Evolutionary conservation across 106 monocot species (phyloP).

Genomic region (Allium fistulosum): DNA sequence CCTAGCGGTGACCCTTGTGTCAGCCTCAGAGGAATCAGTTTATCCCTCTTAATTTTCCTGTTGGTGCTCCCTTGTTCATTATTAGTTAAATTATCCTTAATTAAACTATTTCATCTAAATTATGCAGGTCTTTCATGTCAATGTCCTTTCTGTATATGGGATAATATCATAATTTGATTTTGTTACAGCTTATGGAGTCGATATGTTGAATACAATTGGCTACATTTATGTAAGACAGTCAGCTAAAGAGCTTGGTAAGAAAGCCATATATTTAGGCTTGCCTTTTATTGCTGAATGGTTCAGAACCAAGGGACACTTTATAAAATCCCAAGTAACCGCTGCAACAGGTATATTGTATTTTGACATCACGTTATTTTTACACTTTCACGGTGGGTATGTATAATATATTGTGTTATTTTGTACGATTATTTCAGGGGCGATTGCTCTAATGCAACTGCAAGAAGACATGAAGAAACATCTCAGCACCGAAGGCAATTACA

Average conservation of each 20-base stretch:
- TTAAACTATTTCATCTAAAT: too few relatives aligned
- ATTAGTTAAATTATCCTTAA: too few relatives aligned
- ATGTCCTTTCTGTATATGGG: too few relatives aligned
- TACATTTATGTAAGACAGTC: conserved; percentile 87
- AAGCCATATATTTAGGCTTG: conserved; percentile 74
- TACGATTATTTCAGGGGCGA: conserved; percentile 50
- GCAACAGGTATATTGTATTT: conserved; percentile 47
- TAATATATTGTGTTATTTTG: neutral
- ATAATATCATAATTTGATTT: neutral
- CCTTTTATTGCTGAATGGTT: conserved; percentile 95
- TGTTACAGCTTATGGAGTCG: conserved; percentile 17
- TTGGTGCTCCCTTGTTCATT: too few relatives aligned
- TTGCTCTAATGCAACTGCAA: conserved; percentile 92
- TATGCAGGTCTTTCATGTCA: too few relatives aligned
- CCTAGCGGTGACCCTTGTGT: too few relatives aligned
- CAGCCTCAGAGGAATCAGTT: too few relatives aligned
- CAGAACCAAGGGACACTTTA: conserved; percentile 89
- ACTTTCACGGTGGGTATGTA: too few relatives aligned
- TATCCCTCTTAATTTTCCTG: too few relatives aligned
- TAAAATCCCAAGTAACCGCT: conserved; percentile 87
- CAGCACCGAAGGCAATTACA: conserved; percentile 69
- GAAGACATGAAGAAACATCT: conserved; percentile 94
- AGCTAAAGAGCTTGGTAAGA: conserved; percentile 90
- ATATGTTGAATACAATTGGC: conserved; percentile 87
- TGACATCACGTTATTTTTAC: too few relatives aligned